These are phyloP conservation scores for Saccharomycopsis schoenii DNA, from an alignment of 805 yeast species.

Conservation along the genomic window DNA sequence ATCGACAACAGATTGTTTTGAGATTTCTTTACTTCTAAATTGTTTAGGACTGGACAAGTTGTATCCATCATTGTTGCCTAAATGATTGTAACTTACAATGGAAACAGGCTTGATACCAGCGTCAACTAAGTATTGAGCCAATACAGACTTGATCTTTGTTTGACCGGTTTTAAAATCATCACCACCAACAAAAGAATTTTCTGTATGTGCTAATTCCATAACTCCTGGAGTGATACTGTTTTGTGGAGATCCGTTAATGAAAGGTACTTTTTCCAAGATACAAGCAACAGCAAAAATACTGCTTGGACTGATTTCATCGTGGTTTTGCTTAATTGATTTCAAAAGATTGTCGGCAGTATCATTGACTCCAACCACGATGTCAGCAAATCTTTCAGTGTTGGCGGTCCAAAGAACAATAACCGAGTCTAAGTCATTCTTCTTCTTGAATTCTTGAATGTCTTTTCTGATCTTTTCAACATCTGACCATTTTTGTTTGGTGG, in stretches of 20 bases:
- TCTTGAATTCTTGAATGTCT: constrained; percentile 74
- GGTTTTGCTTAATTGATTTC: constrained; percentile 64
- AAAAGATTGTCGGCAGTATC: constrained; percentile 79
- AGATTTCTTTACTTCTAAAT: constrained; percentile 91
- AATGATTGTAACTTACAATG: constrained; percentile 90
- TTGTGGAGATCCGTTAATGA: constrained; percentile 95
- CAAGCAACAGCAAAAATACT: constrained; percentile 92
- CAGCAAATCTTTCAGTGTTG: constrained; percentile 89
- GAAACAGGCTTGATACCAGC: constrained; percentile 95
- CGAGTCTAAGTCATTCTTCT: constrained; percentile 62
- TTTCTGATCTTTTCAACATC: constrained; percentile 81
- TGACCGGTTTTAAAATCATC: constrained; percentile 97
- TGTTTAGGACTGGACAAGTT: constrained; percentile 87
- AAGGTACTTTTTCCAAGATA: constrained; percentile 79
- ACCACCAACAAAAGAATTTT: constrained; percentile 80
- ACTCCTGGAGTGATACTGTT: constrained; percentile 96
- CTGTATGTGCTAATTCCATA: constrained; percentile 74
- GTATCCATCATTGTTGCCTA: constrained; percentile 94
- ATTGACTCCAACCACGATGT: constrained; percentile 66
- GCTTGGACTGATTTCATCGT: constrained; percentile 81
- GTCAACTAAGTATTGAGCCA: constrained; percentile 91
- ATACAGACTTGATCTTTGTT: constrained; percentile 90
- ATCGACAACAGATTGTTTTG: constrained; percentile 86
- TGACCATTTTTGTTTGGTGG: constrained; percentile 64
- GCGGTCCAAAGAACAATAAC: constrained; percentile 95